Conservation (phyloP, 73 alveolate genomes). For the Uronychia setigera region DNA sequence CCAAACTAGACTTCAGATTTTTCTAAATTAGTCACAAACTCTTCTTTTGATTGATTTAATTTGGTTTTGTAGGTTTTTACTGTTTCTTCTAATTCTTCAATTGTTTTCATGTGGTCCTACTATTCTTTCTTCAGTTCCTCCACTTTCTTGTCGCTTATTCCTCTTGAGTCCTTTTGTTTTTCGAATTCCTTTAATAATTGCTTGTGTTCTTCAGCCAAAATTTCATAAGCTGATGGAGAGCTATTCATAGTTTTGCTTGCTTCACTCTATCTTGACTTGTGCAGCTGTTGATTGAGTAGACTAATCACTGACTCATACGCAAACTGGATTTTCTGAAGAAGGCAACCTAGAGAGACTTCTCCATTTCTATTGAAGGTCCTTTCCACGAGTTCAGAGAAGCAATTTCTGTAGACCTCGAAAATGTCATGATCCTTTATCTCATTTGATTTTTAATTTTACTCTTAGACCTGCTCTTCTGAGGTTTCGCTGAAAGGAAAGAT, state of each 20-base stretch:
- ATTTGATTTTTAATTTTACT: too few species aligned
- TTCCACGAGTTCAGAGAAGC: not conserved
- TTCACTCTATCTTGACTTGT: not conserved
- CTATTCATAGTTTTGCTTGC: not conserved
- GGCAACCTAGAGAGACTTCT: not conserved
- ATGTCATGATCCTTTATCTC: not conserved
- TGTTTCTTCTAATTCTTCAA: not conserved
- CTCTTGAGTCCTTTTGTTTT: not conserved
- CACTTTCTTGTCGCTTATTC: not conserved
- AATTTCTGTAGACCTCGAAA: not conserved
- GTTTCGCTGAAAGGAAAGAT: too few species aligned
- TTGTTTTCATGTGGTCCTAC: not conserved
- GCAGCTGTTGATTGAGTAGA: not conserved
- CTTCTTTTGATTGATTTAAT: not conserved
- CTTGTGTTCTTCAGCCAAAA: not conserved
- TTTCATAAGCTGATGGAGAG: not conserved
- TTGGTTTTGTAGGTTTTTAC: not conserved
- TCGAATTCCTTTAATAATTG: not conserved
- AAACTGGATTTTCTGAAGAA: not conserved
- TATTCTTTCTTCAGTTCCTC: not conserved
- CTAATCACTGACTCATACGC: not conserved
- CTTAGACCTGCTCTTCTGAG: not conserved
- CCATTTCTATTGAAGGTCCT: not conserved
- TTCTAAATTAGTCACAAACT: not conserved
- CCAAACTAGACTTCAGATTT: not conserved